Evolutionary conservation across 2,329 filamentous ascomycete species (phyloP).

Genomic region (Penicillium sp.): DNA sequence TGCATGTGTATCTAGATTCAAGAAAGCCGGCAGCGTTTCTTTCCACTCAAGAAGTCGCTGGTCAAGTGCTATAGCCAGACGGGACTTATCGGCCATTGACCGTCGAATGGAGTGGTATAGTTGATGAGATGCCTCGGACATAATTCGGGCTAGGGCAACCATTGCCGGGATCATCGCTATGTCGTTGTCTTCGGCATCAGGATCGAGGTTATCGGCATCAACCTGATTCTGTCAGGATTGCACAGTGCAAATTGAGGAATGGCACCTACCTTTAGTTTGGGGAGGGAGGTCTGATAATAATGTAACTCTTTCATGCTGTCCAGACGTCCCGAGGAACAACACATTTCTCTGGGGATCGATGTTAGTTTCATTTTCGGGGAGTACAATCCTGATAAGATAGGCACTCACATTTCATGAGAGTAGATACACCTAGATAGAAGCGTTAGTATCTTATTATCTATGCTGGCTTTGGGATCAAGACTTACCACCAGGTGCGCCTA

Average conservation of each 20-base stretch:
- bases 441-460: no score
- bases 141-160: slow-evolving; percentile 28
- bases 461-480: no score
- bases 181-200: slow-evolving; percentile 24
- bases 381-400: neutral
- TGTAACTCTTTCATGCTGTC: slow-evolving; percentile 31
- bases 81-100: slow-evolving; percentile 23
- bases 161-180: slow-evolving; percentile 29
- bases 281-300: slow-evolving; percentile 27
- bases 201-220: slow-evolving; percentile 3
- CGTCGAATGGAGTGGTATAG: slow-evolving; percentile 26
- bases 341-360: slow-evolving; percentile 28
- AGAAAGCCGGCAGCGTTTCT: slow-evolving; percentile 17
- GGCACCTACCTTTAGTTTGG: slow-evolving; percentile 18
- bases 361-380: neutral
- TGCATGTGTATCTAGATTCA: slow-evolving; percentile 23
- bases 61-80: slow-evolving; percentile 24
- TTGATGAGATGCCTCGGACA: slow-evolving; percentile 30
- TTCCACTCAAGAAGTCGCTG: slow-evolving; percentile 24
- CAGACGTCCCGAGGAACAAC: slow-evolving; percentile 31
- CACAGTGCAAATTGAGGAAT: neutral
- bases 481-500: slow-evolving; percentile 29
- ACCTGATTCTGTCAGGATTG: no score
- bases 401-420: slow-evolving; percentile 23
- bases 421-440: slow-evolving; percentile 17